These are phyloP conservation scores for Acanthamoeba divionensis DNA, from an alignment of 208 protist species.

Conservation along the genomic window DNA sequence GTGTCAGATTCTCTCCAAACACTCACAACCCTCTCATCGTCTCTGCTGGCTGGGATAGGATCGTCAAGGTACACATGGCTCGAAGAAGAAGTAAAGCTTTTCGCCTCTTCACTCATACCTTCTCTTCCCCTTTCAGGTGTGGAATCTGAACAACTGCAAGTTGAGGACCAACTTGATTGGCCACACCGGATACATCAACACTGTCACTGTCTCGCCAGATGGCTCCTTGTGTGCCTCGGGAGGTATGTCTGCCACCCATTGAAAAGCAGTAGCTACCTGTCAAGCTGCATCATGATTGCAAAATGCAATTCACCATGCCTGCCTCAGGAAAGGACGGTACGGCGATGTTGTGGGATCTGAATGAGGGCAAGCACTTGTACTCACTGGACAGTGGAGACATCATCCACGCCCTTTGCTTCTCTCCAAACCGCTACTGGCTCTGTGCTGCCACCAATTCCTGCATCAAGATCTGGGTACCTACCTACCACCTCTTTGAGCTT, in stretches of 20 bases:
- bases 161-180: constrained; percentile 91
- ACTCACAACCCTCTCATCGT: constrained; percentile 92
- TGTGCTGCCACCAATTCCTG: constrained; percentile 92
- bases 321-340: constrained; percentile 97
- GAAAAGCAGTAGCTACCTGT: too few relatives aligned
- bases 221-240: constrained; percentile 98
- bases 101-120: background rate
- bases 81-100: too few relatives aligned
- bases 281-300: too few relatives aligned
- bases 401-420: constrained; percentile 96
- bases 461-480: constrained; percentile 89
- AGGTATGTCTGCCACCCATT: too few relatives aligned
- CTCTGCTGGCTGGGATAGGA: constrained; percentile 96
- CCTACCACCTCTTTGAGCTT: too few relatives aligned
- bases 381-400: constrained; percentile 88
- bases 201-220: constrained; percentile 98
- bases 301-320: too few relatives aligned
- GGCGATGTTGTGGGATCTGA: constrained; percentile 97
- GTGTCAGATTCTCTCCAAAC: constrained; percentile 96
- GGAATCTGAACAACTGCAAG: constrained; percentile 92
- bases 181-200: constrained; percentile 97
- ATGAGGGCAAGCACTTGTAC: constrained; percentile 94
- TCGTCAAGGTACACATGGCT: constrained; percentile 94
- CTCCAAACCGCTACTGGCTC: constrained; percentile 98
- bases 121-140: constrained; percentile 79